Evolutionary conservation across 2,329 filamentous ascomycete genomes (phyloP), one percentile per base, ranked within the genome.

Genomic region (Aspergillus ibericus): DNA sequence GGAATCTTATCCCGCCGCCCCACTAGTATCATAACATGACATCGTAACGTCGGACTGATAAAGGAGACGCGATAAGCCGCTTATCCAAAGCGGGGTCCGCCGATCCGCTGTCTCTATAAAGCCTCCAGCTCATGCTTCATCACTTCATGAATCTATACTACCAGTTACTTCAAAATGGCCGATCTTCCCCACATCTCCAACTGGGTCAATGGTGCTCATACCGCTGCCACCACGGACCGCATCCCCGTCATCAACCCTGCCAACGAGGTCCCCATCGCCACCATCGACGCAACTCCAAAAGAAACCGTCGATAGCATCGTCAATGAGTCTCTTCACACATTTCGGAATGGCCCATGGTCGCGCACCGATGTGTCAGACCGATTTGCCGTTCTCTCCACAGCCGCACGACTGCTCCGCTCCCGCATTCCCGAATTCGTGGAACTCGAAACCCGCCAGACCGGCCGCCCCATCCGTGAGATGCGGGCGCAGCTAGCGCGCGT

Each of bases 401-500:
- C 84, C 8, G 86, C 87, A 0, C 69, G 72, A 1, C 77, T 88
- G 0, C 78, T 90, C 3, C 77, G 79, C 1, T 69, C 71, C 0
- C 76, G 80, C 7, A 77, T 91, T 1, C 79, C 83, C 0, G 71
- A 76, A 0, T 80, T 91, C 38, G 86, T 90, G 51, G 72, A 77
- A 8, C 78, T 89, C 4, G 88, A 91, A 71, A 85, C 88, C 7
- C 77, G 72, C 34, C 88, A 91, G 71, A 91, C 88, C 0, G 88
- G 88, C 2, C 84, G 88, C 0, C 84, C 85, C 0, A 78, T 88
- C 27, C 84, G 88, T 25, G 88, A 91, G 70, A 89, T 91, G 86
- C 80, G 81, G 50, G 87, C 88, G 1, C 88, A 91, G 69, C 78
- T 91, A 0, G 81, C 86, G 1, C 83, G 85, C 44, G 65, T 77